Base-by-base conservation (phyloP, 306 rosid genomes). In the Trifolium dubium region DNA sequence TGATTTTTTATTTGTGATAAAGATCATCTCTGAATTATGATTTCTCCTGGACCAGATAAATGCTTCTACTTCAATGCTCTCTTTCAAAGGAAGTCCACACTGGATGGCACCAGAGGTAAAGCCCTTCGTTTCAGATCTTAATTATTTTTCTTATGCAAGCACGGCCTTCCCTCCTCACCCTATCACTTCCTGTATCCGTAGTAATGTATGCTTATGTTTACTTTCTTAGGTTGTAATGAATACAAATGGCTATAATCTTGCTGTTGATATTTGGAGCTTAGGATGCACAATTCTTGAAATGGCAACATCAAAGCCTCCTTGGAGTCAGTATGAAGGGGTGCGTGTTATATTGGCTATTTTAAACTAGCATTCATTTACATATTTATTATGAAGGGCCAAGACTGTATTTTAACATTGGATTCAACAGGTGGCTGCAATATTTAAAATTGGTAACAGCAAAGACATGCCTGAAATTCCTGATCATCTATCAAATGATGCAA, bases 21-120 rank as follows among this genome's bases (percentile, higher is more conserved):
- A 47, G 19, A 79, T 44, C 56, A 51, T 68, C 15, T 76, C 80
- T 80, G 28, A 82, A 30, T 59, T 80, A 47, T 66, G 64, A 71
- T 69, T 76, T 67, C 13, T 71, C 81, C 53, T 82, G 82, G 69
- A 78, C 40, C 92, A 95, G 99, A 90, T 88, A 70, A 86, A 89
- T 47, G 67, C 96, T 65, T 78, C 89, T 69, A 17, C 88, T 18
- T 88, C 97, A 1, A 86, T 95, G 95, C 97, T 92, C 64, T 95
- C 99, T 80, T 92, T 95, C 96, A 95, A 95, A 78, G 99, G 98
- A 74, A 95, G 99, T 85, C 99, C 99, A 69, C 89, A 95, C 75
- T 95, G 99, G 98, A 95, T 95, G 99, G 99, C 99, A 4, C 99
- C 99, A 13, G 99, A 94, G 99, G 98, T 94, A 79, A 66, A 29